phyloP scores from a whole-genome alignment of 768 basidiomycete species.

The Agaricus subrufescens region DNA sequence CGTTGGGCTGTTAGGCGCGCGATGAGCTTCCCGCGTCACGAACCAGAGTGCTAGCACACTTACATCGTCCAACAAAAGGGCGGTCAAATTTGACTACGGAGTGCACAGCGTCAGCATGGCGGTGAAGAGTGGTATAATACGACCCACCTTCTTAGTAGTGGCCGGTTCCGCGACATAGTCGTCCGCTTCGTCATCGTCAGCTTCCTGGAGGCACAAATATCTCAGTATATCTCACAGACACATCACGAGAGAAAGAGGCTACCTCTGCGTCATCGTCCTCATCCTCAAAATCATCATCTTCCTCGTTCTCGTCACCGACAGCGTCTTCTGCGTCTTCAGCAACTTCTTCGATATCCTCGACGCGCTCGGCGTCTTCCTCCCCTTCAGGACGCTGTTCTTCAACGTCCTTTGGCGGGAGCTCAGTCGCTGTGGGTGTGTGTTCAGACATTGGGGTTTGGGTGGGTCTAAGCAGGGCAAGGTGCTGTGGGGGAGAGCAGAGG shows the following conservation, averaged over 20 bases:
- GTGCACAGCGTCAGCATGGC: neutral
- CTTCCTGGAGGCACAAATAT: neutral
- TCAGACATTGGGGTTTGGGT: constrained; percentile 2
- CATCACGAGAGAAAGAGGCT: neutral
- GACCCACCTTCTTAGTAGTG: neutral
- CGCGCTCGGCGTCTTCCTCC: constrained; percentile 2
- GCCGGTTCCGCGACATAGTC: neutral
- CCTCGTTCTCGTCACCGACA: neutral
- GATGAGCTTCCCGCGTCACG: neutral
- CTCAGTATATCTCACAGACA: neutral
- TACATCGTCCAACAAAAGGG: neutral
- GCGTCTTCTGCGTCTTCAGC: neutral
- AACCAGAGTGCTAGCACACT: neutral
- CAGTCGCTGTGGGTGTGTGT: neutral
- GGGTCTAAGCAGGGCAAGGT: neutral
- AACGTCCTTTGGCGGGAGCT: neutral
- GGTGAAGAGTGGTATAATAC: neutral
- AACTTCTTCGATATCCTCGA: neutral
- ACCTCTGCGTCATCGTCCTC: constrained; percentile 8
- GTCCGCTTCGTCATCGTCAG: constrained; percentile 5
- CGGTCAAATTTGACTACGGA: constrained; percentile 2
- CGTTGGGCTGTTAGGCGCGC: constrained; percentile 3
- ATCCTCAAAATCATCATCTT: constrained; percentile 5
- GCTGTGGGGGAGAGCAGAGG: neutral
- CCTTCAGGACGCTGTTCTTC: neutral